Base-by-base conservation (phyloP, 169 alveolate genomes). In the Fabrea salina region DNA sequence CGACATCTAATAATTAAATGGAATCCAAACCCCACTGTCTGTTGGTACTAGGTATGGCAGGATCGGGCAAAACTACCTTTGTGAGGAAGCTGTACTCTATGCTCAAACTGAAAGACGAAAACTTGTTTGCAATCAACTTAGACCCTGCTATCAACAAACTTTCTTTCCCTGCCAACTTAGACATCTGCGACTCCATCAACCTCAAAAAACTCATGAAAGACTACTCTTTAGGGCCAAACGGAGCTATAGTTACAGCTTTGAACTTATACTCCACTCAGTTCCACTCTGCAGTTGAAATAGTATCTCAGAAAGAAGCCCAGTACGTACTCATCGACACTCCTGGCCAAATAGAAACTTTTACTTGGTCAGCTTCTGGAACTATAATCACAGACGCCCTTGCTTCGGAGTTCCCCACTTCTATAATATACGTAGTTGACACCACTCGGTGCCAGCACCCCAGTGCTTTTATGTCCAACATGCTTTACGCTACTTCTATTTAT, bases 351-450 rank as follows among this genome's bases (percentile, higher is more conserved):
- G 99, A 98, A 83, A 99, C 97, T 33, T 98, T 98, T 88, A 96
- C 97, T 78, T 97, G 99, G 99, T 94, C 99, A 19, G 99, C 99
- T 19, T 93, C 98, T 57, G 99, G 99, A 25, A 91, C 97, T 51
- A 94, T 98, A 49, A 97, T 98, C 3, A 59, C 93, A 59, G 99
- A 98, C 71, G 91, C 98, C 13, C 90, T 98, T 54, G 95, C 99
- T 16, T 88, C 95, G 19, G 79, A 96, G 41, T 95, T 95, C 53
- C 99, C 99, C 5, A 97, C 99, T 7, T 89, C 92, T 39, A 91
- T 94, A 54, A 80, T 91, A 47, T 98, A 98, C 85, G 92, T 96
- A 3, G 80, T 41, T 74, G 72, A 72, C 44, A 6, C 67, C 41
- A 19, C 54, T 37, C n/a, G 91, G 67, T 41, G 50, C 80, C 33